These are phyloP conservation scores for Leptographium radiaticola DNA, from an alignment of 2,329 filamentous ascomycete genomes.

Conservation along the genomic window DNA sequence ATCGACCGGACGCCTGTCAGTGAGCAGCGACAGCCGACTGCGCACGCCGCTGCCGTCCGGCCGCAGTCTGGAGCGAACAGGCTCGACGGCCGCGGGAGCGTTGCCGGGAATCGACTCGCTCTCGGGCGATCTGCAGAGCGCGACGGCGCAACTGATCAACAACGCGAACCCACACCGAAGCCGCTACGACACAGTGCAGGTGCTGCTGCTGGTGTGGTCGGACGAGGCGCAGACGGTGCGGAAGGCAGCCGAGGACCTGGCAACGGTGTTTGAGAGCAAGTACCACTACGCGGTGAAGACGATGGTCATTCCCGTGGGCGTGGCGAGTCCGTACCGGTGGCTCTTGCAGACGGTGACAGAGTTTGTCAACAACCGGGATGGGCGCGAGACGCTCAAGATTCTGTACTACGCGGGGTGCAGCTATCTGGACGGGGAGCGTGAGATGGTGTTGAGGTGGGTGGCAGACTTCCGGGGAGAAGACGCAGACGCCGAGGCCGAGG, in stretches of 20 bases:
- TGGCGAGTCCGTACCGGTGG: slow-evolving; percentile 37
- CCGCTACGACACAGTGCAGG: slow-evolving; percentile 39
- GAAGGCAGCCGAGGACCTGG: slow-evolving; percentile 32
- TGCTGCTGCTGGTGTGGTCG: slow-evolving; percentile 42
- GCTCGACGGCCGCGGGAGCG: slow-evolving; percentile 22
- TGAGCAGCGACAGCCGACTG: slow-evolving; percentile 31
- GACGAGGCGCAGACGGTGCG: slow-evolving; percentile 35
- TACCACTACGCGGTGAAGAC: slow-evolving; percentile 38
- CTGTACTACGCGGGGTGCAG: slow-evolving; percentile 45
- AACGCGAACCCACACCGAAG: slow-evolving; percentile 32
- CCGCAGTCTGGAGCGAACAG: slow-evolving; percentile 34
- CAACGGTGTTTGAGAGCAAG: slow-evolving; percentile 34
- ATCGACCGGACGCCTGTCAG: slow-evolving; percentile 21
- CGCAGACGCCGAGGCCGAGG: background rate
- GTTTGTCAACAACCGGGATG: slow-evolving; percentile 39
- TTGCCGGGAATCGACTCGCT: slow-evolving; percentile 37
- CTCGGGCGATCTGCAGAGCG: slow-evolving; percentile 38
- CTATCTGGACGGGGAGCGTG: slow-evolving; percentile 39
- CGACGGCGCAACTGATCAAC: slow-evolving; percentile 32
- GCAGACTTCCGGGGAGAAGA: background rate
- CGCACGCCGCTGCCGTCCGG: slow-evolving; percentile 44
- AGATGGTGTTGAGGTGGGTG: slow-evolving; percentile 43
- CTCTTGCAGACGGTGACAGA: slow-evolving; percentile 36
- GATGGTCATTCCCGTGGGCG: slow-evolving; percentile 34
- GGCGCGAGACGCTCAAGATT: slow-evolving; percentile 43